Evolutionary conservation across 305 asterid genomes (phyloP).

Genomic region (Rubia peregrina): DNA sequence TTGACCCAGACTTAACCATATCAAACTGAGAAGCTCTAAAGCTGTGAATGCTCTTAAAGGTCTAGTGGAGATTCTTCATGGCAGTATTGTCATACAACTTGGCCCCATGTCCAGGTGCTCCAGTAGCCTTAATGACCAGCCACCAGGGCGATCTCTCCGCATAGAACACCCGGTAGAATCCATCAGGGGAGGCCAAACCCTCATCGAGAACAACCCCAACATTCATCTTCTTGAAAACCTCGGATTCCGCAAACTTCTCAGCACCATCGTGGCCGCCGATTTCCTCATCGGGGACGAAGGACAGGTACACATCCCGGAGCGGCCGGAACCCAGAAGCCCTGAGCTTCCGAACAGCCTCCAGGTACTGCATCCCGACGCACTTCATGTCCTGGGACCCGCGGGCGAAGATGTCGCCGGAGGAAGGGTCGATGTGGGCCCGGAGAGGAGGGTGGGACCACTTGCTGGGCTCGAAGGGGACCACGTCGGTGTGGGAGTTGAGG

Average conservation of each 20-base stretch:
- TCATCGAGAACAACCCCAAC: constrained; percentile 86
- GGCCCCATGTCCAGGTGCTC: constrained; percentile 96
- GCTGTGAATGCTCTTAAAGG: constrained; percentile 72
- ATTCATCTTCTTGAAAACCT: constrained; percentile 62
- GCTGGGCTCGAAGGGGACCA: constrained; percentile 77
- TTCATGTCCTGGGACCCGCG: constrained; percentile 99
- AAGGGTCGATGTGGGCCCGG: constrained; percentile 53
- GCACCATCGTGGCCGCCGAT: constrained; percentile 92
- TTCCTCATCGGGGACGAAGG: constrained; percentile 96
- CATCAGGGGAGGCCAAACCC: constrained; percentile 73
- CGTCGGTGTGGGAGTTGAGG: constrained; percentile 94
- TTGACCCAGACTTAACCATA: constrained; percentile 68
- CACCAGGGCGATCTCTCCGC: constrained; percentile 91
- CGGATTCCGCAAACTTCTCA: constrained; percentile 63
- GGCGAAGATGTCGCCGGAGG: constrained; percentile 70
- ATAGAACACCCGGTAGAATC: constrained; percentile 60
- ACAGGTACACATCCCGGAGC: constrained; percentile 57
- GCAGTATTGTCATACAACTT: constrained; percentile 90
- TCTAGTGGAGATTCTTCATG: constrained; percentile 81
- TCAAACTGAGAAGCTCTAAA: constrained; percentile 85
- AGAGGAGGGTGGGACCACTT: constrained; percentile 87
- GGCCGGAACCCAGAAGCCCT: constrained; percentile 59
- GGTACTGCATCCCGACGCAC: constrained; percentile 79
- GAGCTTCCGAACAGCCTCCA: constrained; percentile 82
- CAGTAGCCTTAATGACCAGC: constrained; percentile 73